Evolutionary conservation across 164 flowering plant genomes (phyloP).

Genomic region (Saururus chinensis): DNA sequence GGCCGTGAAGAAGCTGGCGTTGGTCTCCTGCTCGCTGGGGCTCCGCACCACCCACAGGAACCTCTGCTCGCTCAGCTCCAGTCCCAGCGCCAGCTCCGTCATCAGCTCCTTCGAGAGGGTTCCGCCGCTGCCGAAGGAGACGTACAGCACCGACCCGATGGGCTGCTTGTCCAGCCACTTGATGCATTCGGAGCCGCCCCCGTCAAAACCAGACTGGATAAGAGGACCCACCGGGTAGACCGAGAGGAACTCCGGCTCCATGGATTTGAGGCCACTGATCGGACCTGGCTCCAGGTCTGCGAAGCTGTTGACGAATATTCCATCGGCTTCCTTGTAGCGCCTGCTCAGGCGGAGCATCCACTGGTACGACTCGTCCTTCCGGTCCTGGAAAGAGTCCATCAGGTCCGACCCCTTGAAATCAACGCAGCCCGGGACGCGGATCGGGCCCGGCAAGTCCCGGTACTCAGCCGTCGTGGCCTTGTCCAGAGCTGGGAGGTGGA

Average conservation of each 20-base stretch:
- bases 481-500: conserved; percentile 25
- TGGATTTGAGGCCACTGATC: conserved; percentile 11
- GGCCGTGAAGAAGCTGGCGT: conserved; percentile 12
- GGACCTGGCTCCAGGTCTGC: conserved; percentile 16
- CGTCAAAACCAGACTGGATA: conserved; percentile 4
- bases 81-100: conserved; percentile 25
- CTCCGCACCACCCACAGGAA: conserved; percentile 34
- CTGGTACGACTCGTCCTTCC: conserved; percentile 15
- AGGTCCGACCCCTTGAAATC: conserved; percentile 20
- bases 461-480: conserved; percentile 14
- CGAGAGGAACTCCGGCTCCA: conserved; percentile 8
- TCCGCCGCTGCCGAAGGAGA: conserved; percentile 39
- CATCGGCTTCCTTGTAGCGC: conserved; percentile 11
- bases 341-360: conserved; percentile 12
- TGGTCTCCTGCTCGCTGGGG: conserved; percentile 15
- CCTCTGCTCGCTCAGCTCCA: conserved; percentile 31
- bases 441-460: conserved; percentile 18
- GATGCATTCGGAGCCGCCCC: conserved; percentile 10
- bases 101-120: conserved; percentile 23
- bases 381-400: conserved; percentile 19
- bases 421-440: conserved; percentile 25
- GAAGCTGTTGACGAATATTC: conserved; percentile 22
- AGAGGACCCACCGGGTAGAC: conserved; percentile 33
- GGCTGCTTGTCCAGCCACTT: conserved; percentile 36
- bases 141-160: conserved; percentile 22